Conservation (phyloP, 1,284 basidiomycete genomes). For the Leccinum solheimii region DNA sequence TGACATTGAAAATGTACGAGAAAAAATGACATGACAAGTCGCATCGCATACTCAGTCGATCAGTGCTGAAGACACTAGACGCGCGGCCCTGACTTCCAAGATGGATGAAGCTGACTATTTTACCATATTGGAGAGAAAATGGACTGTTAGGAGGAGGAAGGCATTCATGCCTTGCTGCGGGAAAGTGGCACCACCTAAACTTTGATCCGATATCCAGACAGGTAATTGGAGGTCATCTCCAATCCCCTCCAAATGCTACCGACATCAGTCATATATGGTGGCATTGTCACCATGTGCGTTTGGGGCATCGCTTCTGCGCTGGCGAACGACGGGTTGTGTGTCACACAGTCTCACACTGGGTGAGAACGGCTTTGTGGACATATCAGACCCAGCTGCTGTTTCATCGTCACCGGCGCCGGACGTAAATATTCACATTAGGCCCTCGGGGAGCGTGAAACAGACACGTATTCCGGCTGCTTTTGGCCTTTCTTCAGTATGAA, state of each 20-base stretch:
- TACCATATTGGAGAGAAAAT: too few species aligned
- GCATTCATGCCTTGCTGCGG: conserved; percentile 81
- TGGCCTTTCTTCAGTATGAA: conserved; percentile 73
- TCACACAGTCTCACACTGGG: too few species aligned
- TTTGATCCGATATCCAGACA: conserved; percentile 81
- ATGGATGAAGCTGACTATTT: too few species aligned
- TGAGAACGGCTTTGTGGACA: conserved; percentile 34
- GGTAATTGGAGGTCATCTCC: conserved; percentile 67
- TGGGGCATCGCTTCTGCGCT: conserved; percentile 45
- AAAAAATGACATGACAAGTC: too few species aligned
- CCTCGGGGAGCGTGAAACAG: conserved; percentile 60
- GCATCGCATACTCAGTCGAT: too few species aligned
- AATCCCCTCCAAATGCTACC: conserved; percentile 75
- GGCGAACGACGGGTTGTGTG: conserved; percentile 43
- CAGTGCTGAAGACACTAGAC: too few species aligned
- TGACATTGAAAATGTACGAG: too few species aligned
- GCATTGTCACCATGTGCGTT: conserved; percentile 33
- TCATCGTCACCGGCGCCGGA: conserved; percentile 40
- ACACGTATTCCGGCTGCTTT: conserved; percentile 42
- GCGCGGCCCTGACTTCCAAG: too few species aligned
- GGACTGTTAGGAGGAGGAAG: conserved; percentile 62
- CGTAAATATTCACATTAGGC: conserved; percentile 49
- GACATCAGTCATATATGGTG: conserved; percentile 44
- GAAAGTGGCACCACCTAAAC: conserved; percentile 69
- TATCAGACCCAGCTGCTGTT: conserved; percentile 23